A percentile compares a stretch with the other conserved stretches of the same genome.
Evolutionary conservation across 2,329 filamentous ascomycete genomes (phyloP).

Genomic region (Exophiala sideris): DNA sequence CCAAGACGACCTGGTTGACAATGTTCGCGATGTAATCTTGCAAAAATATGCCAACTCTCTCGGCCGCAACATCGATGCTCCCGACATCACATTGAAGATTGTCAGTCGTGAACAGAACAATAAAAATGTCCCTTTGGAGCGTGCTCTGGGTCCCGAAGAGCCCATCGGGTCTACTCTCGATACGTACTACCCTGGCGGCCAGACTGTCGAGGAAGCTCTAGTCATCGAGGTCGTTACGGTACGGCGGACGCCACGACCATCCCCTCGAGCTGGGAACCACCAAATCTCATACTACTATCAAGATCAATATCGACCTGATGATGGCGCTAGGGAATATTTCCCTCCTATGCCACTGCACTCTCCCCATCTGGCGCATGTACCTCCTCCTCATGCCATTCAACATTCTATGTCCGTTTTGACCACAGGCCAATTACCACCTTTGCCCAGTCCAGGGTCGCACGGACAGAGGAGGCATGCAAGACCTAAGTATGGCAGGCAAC

Average conservation of each 20-base stretch:
- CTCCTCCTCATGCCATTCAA: constrained; percentile 35
- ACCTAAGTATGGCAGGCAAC: constrained; percentile 64
- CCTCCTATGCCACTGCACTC: constrained; percentile 61
- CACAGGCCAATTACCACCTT: constrained; percentile 72
- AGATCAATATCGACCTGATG: constrained; percentile 64
- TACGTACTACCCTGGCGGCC: constrained; percentile 78
- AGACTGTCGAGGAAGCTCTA: constrained; percentile 82
- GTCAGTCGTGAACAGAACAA: constrained; percentile 59
- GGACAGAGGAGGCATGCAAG: constrained; percentile 57
- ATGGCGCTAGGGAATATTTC: constrained; percentile 77
- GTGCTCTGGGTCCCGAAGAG: constrained; percentile 80
- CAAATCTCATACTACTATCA: constrained; percentile 52
- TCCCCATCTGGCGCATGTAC: constrained; percentile 38
- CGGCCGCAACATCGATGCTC: constrained; percentile 82
- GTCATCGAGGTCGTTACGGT: constrained; percentile 75
- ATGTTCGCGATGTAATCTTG: constrained; percentile 87
- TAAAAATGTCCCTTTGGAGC: constrained; percentile 53
- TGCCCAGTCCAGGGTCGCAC: constrained; percentile 77
- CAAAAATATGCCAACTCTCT: constrained; percentile 92
- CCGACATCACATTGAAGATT: constrained; percentile 80
- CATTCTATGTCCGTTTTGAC: constrained; percentile 77
- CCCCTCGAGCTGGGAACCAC: constrained; percentile 58
- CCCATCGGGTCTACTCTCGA: constrained; percentile 74
- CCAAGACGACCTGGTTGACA: constrained; percentile 89
- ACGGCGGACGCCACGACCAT: constrained; percentile 73